These are phyloP conservation scores for Camelina neglecta DNA, from an alignment of 345 rosid species.

Conservation along the genomic window DNA sequence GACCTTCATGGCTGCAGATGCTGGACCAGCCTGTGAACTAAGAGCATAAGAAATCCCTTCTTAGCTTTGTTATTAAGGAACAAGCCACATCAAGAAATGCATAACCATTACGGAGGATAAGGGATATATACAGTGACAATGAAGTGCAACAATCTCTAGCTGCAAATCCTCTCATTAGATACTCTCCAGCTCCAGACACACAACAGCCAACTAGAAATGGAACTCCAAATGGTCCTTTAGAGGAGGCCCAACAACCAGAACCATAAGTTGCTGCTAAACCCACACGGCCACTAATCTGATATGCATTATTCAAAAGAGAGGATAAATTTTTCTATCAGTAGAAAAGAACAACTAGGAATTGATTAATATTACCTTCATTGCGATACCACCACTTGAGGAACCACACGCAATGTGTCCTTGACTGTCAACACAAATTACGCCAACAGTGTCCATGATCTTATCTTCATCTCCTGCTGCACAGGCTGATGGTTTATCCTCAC, in stretches of 20 bases:
- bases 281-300: constrained; percentile 88
- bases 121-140: constrained; percentile 60
- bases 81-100: not conserved
- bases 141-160: constrained; percentile 90
- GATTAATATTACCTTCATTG: constrained; percentile 67
- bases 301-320: constrained; percentile 6
- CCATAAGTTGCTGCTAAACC: constrained; percentile 95
- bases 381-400: constrained; percentile 94
- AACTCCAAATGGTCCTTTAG: constrained; percentile 69
- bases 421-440: constrained; percentile 85
- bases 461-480: constrained; percentile 52
- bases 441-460: constrained; percentile 84
- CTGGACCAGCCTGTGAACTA: constrained; percentile 94
- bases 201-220: constrained; percentile 82
- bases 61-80: constrained; percentile 26
- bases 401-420: constrained; percentile 89
- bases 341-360: constrained; percentile 10
- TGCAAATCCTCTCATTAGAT: constrained; percentile 90
- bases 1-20: constrained; percentile 82
- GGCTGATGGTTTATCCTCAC: constrained; percentile 28
- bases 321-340: not conserved
- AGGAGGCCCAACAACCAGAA: constrained; percentile 96
- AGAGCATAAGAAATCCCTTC: constrained; percentile 8
- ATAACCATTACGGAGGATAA: constrained; percentile 13
- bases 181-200: constrained; percentile 91